phyloP scores from a whole-genome alignment of 2,329 filamentous ascomycete species.

The Capronia epimyces region DNA sequence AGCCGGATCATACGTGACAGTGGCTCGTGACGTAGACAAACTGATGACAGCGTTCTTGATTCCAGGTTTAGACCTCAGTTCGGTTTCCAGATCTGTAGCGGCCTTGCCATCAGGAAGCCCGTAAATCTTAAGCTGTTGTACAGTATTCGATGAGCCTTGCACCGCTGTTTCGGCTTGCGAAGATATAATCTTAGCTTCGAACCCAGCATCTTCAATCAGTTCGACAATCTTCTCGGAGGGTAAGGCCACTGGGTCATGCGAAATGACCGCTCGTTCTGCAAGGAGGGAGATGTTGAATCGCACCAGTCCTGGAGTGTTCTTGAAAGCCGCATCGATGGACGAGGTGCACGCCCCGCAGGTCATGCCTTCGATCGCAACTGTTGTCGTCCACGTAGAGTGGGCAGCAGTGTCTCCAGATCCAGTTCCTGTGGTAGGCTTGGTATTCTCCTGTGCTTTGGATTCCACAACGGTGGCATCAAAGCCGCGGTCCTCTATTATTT shows the following conservation, averaged over 20 bases:
- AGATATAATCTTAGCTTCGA: slow-evolving; percentile 77
- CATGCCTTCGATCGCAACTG: slow-evolving; percentile 90
- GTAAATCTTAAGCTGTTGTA: slow-evolving; percentile 76
- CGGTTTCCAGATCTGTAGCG: slow-evolving; percentile 66
- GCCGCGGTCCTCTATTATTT: slow-evolving; percentile 62
- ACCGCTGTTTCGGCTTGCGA: slow-evolving; percentile 59
- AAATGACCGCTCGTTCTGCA: slow-evolving; percentile 82
- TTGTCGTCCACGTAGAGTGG: slow-evolving; percentile 60
- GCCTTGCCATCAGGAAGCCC: slow-evolving; percentile 66
- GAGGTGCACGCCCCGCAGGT: slow-evolving; percentile 96
- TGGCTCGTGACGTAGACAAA: slow-evolving; percentile 66
- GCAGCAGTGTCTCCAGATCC: slow-evolving; percentile 32
- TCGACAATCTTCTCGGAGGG: slow-evolving; percentile 68
- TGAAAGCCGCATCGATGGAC: slow-evolving; percentile 78
- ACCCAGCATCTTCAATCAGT: slow-evolving; percentile 83
- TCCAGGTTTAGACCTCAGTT: slow-evolving; percentile 61
- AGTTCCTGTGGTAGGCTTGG: slow-evolving; percentile 32
- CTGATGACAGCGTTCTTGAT: slow-evolving; percentile 69
- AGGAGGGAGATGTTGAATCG: slow-evolving; percentile 94
- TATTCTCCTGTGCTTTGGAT: slow-evolving; percentile 45
- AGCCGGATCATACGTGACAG: slow-evolving; percentile 65
- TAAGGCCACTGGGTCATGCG: slow-evolving; percentile 70
- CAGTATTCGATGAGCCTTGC: slow-evolving; percentile 52
- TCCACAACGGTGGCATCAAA: slow-evolving; percentile 77
- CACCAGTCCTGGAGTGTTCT: slow-evolving; percentile 66